Evolutionary conservation across 441 rosid genomes (phyloP), one percentile per base, ranked within the genome.

Genomic region (Populus hybrid): DNA sequence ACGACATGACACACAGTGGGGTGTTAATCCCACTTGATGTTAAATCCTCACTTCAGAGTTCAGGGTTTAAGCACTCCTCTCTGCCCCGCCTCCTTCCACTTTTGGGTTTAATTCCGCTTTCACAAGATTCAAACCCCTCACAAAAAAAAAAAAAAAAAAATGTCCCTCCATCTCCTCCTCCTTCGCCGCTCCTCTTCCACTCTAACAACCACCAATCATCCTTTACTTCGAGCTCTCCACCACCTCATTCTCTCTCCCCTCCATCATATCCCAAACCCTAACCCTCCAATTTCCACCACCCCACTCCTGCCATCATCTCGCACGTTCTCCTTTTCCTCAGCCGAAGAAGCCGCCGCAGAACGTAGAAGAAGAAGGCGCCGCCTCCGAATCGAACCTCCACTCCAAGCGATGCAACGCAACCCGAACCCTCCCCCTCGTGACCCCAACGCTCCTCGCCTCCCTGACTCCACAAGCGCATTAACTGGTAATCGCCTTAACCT

Each of bases 341-440:
- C 98, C 12, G 99, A 96, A 72, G 99, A 96, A 85, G 98, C 99
- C 3, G 95, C 98, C 0, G 97, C 98, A 0, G 98, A 93, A 14
- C 98, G 97, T 72, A 94, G 99, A 38, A 91, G 93, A 18, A 90
- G 97, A 30, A 95, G 94, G 80, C 97, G 98, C 26, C 94, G 94
- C 5, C 97, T 93, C 72, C 89, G 98, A 3, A 88, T 93, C 77
- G 95, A 95, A 78, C 99, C 99, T 2, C 99, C 99, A 0, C 93
- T 91, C 68, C 92, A 92, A 73, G 98, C 98, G 57, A 87, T 93
- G 78, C 94, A 92, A 0, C 83, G 91, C 10, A 90, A 89, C 46
- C 87, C 83, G 10, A 77, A 83, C 34, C 91, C 89, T 59, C 92
- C 89, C 1, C 90, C 76, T 30, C 97, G 94, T 21, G 97, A 92